Base-by-base conservation (phyloP, 163 green algal species). In the Scenedesmus sp. region DNA sequence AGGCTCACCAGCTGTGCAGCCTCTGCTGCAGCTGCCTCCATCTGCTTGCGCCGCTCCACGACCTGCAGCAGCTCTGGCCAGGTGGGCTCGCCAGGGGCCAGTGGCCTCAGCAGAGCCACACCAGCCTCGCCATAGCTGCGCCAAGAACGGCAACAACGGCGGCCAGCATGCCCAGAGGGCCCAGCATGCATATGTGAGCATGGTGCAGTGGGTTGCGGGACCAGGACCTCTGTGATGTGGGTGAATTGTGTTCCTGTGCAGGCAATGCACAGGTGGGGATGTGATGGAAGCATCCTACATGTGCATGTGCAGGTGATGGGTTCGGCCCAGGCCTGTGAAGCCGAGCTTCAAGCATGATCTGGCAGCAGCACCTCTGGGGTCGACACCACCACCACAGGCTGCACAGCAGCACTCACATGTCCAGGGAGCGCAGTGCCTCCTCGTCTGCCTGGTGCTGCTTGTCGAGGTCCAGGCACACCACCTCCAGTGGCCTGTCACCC, bases 391-490 rank as follows among this genome's bases (percentile, higher is more conserved):
- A n/a, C n/a, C n/a, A n/a, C n/a, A n/a, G n/a, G n/a, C 42, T 44
- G 42, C 81, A 37, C 35, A 78, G 30, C 49, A 43, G 43, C 35
- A 86, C 88, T 81, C 49, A 92, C 88, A 92, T 93, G n/a, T 94
- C 85, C 82, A 97, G 87, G 12, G 82, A 68, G 1, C 92, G 65
- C 87, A 98, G 93, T 12, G 93, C 73, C 70, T 97, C 94, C 86
- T 98, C 96, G 53, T 97, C 96, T 61, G 92, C 89, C 10, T 92
- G 30, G 86, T 96, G 97, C 89, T 94, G 94, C 81, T 89, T 88
- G 91, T 98, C 96, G 33, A 97, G 93, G 90, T 98, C 96, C 85
- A 97, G 89, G 10, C 88, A 95, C 1, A 97, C 91, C 79, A 98
- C 95, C 93, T 98, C 96, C n/a, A 98, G 92, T n/a, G 94, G 90